Base-by-base conservation (phyloP, 495 filamentous ascomycete species). In the Geopyxis carbonaria region DNA sequence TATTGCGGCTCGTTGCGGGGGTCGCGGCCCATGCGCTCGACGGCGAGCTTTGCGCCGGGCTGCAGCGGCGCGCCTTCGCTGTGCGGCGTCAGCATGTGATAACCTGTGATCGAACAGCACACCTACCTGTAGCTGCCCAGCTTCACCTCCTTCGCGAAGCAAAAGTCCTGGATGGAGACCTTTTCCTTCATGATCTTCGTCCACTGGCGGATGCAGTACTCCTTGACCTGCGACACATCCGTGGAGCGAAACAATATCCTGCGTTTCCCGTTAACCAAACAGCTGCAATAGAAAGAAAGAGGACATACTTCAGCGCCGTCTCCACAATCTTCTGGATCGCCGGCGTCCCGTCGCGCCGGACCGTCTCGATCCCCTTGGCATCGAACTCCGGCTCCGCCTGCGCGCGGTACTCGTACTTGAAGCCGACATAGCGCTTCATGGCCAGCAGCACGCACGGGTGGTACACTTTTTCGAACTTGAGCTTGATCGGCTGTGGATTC, bases 391-490 rank as follows among this genome's bases (percentile, higher is more conserved):
- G 91, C 45, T 80, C 73, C 14, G 57, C 64, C 55, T 97, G 87
- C 13, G 68, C 60, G 19, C 69, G 72, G 44, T 68, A 70, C 54
- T 97, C 89, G 60, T 91, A 97, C 55, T 92, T 94, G 65, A 92
- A 94, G 16, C 89, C 89, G 24, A 94, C 91, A 52, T 97, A 97
- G 25, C 89, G 80, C 59, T 97, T 97, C 63, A 95, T 97, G 18
- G 91, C 83, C 0, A 97, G 70, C 2, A 97, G 69, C 0, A 94
- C 73, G 51, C 86, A 94, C 0, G 89, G 91, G 37, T 84, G 76
- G 57, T 97, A 97, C 9, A 97, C 89, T 51, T 97, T 97, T 59
- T 97, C 91, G 51, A 97, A 94, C 55, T 94, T 93, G 43, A 97
- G 75, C 59, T 93, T 95, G 38, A 97, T 64, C 0, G 89, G 89